Evolutionary conservation across 2,329 filamentous ascomycete genomes (phyloP).

Genomic region (Colletotrichum zoysiae): DNA sequence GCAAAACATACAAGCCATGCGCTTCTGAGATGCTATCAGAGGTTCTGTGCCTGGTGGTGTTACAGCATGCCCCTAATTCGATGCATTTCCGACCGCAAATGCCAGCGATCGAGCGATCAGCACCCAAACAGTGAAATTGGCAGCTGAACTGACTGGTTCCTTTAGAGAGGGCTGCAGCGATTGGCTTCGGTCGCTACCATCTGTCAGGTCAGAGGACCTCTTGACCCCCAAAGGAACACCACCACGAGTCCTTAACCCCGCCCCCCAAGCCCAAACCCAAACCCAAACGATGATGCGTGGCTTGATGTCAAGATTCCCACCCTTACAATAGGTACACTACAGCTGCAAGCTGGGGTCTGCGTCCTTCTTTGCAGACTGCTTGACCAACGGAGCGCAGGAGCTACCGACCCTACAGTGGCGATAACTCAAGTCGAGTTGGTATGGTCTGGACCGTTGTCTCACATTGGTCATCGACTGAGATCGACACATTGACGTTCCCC

Average conservation of each 20-base stretch:
- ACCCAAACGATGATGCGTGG: slow-evolving; percentile 20
- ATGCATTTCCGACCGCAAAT: slow-evolving; percentile 3
- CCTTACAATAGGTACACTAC: slow-evolving; percentile 1
- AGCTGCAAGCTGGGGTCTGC: slow-evolving; percentile 30
- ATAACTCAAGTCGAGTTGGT: slow-evolving; percentile 13
- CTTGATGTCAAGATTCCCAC: slow-evolving; percentile 26
- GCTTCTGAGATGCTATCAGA: background rate
- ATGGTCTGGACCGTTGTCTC: slow-evolving; percentile 28
- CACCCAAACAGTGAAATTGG: background rate
- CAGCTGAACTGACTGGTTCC: slow-evolving; percentile 2
- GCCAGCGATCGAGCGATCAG: slow-evolving; percentile 30
- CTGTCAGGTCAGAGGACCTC: slow-evolving; percentile 13
- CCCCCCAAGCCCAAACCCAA: background rate
- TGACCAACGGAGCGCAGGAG: background rate
- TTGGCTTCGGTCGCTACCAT: slow-evolving; percentile 18
- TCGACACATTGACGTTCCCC: slow-evolving; percentile 34
- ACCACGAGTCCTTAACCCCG: background rate
- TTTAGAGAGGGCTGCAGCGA: slow-evolving; percentile 20
- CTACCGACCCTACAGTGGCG: slow-evolving; percentile 1
- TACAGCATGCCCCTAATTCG: background rate
- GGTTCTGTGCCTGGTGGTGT: background rate
- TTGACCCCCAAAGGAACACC: background rate
- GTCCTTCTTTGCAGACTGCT: slow-evolving; percentile 21
- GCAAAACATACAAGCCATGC: background rate
- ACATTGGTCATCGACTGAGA: slow-evolving; percentile 40